Percentiles rank a stretch among this genome's conserved stretches.
Evolutionary conservation across 306 rosid species (phyloP).

Genomic region (Bauhinia variegata): DNA sequence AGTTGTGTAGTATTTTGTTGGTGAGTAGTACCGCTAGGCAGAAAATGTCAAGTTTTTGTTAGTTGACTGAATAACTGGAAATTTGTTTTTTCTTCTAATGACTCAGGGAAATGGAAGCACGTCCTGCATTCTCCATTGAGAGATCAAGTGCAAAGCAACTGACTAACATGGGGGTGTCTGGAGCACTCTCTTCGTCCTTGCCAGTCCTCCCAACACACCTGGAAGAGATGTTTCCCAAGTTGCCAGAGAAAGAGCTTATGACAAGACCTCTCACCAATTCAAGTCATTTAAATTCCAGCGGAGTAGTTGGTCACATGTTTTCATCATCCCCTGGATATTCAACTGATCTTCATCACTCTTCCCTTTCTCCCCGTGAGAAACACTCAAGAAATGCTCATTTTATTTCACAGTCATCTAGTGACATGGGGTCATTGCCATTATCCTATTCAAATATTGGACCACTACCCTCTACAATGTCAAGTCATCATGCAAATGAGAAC

Average conservation of each 20-base stretch:
- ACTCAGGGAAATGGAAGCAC: conserved; percentile 79
- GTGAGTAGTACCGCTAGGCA: conserved; percentile 40
- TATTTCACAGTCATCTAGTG: conserved; percentile 61
- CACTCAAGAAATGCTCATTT: conserved; percentile 58
- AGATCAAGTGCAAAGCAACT: conserved; percentile 69
- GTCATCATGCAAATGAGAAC: conserved; percentile 62
- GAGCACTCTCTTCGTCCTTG: conserved; percentile 61
- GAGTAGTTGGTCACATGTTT: conserved; percentile 80
- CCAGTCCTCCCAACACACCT: conserved; percentile 61
- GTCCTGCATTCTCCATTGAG: conserved; percentile 60
- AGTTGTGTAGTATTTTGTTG: conserved; percentile 45
- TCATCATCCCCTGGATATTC: conserved; percentile 86
- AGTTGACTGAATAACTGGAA: conserved; percentile 38
- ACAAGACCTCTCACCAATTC: conserved; percentile 57
- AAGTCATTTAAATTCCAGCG: conserved; percentile 63
- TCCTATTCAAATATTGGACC: conserved; percentile 60
- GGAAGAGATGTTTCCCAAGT: conserved; percentile 69
- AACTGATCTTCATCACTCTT: conserved; percentile 80
- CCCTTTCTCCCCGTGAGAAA: conserved; percentile 65
- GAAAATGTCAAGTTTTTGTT: conserved; percentile 22
- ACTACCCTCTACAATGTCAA: conserved; percentile 53
- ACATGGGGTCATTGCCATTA: conserved; percentile 51
- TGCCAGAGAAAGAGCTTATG: conserved; percentile 66
- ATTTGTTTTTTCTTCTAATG: conserved; percentile 34
- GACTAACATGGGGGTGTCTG: conserved; percentile 66